Conservation (phyloP, 345 rosid genomes). For the Melaleuca quinquenervia region DNA sequence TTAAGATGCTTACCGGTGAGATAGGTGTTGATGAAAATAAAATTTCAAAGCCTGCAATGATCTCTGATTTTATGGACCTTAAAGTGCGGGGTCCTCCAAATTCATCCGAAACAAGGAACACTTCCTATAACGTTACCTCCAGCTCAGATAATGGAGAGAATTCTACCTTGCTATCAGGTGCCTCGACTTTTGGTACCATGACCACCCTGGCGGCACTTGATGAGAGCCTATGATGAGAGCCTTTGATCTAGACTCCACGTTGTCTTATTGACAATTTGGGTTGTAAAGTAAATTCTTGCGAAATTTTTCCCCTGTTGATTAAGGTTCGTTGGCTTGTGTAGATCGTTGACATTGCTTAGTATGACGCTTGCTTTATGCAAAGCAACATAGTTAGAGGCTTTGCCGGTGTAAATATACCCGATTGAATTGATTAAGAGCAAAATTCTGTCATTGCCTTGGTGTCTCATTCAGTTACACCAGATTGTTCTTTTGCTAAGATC, state of each 20-base stretch:
- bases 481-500: not conserved
- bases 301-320: not conserved
- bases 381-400: not conserved
- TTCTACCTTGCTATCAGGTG: constrained; percentile 34
- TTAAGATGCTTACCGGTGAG: constrained; percentile 36
- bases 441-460: not conserved
- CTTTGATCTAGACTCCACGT: not conserved
- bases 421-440: not conserved
- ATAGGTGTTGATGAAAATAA: constrained; percentile 8
- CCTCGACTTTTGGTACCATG: constrained; percentile 24
- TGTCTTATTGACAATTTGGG: not conserved
- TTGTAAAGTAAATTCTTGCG: not conserved
- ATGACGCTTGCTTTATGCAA: not conserved
- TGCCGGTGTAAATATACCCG: not conserved
- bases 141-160: constrained; percentile 30
- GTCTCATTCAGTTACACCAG: not conserved
- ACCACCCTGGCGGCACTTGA: constrained; percentile 21
- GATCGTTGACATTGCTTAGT: not conserved
- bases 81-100: constrained; percentile 13
- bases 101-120: constrained; percentile 4
- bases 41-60: constrained; percentile 34
- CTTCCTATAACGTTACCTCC: constrained; percentile 31
- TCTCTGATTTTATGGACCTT: constrained; percentile 25
- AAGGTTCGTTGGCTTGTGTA: not conserved
- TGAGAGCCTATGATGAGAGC: constrained; percentile 14